Evolutionary conservation across 106 monocot species (phyloP), one percentile per base, ranked within the genome.

Genomic region (Allium cepa): DNA sequence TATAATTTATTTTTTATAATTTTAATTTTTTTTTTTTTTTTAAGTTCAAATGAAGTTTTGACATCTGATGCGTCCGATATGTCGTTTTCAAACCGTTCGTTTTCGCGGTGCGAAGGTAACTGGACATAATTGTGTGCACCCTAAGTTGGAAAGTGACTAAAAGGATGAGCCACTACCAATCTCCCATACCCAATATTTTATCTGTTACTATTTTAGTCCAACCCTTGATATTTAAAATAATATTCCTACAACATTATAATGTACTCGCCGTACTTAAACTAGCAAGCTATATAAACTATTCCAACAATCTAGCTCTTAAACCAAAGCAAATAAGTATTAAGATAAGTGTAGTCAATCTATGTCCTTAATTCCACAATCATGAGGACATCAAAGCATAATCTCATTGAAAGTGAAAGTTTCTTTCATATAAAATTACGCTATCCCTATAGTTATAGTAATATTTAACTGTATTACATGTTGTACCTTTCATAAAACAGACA

Each of bases 281-380:
- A 55, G 15, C 53, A 55, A 55, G 13, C 53, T 55, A 55, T 55
- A 55, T 55, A 55, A 55, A 15, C 59, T 16, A 9, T 8, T 55
- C 59, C 59, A 18, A 59, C 59, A 18, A 59, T 16, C 59, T 59
- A 59, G n/a, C 59, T 22, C 59, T 16, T 15, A 17, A 18, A 9
- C 53, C 1, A n/a, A 27, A 36, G 36, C 36, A 36, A 66, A 52
- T 7, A 26, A 66, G 51, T 10, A 16, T 52, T 68, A 68, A 55
- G 14, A 45, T 68, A 68, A 68, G 53, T 45, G 17, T 52, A 56
- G 68, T 68, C 68, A 68, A 68, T 68, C 53, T n/a, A 55, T 53
- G 68, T 68, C 68, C 53, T 53, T 68, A 56, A 68, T 56, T 28
- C 11, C 28, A 68, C 56, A 68, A 68, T 56, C 13, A 68, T 68